phyloP scores from a whole-genome alignment of 177 flowering plant species.

The Vitis hybrid region DNA sequence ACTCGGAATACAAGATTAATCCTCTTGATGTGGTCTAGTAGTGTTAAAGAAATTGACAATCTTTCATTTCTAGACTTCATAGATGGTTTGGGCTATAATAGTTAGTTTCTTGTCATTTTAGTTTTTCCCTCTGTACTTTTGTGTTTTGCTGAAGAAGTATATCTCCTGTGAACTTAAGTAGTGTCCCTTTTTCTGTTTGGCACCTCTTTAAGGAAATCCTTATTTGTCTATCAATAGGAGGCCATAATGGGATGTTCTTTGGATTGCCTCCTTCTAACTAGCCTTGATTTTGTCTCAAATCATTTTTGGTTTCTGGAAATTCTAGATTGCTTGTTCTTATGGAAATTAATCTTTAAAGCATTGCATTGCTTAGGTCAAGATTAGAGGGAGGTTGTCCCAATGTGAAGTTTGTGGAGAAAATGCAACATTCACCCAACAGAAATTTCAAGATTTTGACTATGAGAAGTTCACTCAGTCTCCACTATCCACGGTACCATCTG shows the following conservation, averaged over 20 bases:
- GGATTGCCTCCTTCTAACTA: neutral
- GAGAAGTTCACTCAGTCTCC: constrained; percentile 85
- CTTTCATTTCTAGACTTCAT: too few species aligned
- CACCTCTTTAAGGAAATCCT: too few species aligned
- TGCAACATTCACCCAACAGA: constrained; percentile 40
- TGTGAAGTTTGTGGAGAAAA: constrained; percentile 90
- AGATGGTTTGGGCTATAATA: too few species aligned
- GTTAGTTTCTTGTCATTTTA: too few species aligned
- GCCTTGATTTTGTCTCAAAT: neutral
- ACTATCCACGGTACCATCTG: constrained; percentile 48
- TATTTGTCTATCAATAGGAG: neutral
- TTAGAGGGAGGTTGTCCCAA: constrained; percentile 73
- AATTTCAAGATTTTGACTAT: constrained; percentile 76
- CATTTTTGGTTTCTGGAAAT: neutral
- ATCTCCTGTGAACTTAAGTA: too few species aligned
- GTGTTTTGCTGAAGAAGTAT: too few species aligned
- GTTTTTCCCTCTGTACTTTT: too few species aligned
- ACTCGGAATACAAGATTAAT: too few species aligned
- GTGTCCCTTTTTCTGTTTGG: too few species aligned
- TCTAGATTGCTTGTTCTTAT: neutral
- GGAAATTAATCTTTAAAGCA: neutral
- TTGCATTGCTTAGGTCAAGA: constrained; percentile 63
- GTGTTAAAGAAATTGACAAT: too few species aligned
- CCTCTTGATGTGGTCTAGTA: too few species aligned
- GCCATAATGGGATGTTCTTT: neutral